Conservation (phyloP, 2,329 filamentous ascomycete genomes). For the Aspergillus fructus region DNA sequence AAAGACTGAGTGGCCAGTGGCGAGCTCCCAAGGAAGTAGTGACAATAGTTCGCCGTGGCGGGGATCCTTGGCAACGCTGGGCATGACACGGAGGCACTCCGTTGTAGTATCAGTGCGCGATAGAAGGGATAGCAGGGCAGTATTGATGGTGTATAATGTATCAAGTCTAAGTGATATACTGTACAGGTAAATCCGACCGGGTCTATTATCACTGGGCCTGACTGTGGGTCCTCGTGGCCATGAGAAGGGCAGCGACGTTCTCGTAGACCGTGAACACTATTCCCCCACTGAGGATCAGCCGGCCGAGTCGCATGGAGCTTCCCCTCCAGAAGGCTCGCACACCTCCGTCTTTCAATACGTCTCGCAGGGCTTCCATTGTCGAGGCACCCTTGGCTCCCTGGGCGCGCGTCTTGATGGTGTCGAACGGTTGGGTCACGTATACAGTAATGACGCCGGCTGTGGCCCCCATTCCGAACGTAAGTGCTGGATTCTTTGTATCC, state of each 20-base stretch:
- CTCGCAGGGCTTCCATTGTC: background rate
- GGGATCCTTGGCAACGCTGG: too few relatives aligned
- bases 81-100: too few relatives aligned
- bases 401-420: conserved; percentile 3
- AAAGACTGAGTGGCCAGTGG: background rate
- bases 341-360: conserved; percentile 52
- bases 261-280: conserved; percentile 66
- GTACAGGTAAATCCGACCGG: background rate
- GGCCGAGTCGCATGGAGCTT: conserved; percentile 65
- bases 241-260: conserved; percentile 41
- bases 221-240: background rate
- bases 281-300: conserved; percentile 65
- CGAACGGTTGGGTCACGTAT: conserved; percentile 7
- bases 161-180: background rate
- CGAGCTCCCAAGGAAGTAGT: too few relatives aligned
- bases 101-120: too few relatives aligned
- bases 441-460: conserved; percentile 48
- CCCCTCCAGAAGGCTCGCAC: conserved; percentile 65
- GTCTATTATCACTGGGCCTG: background rate
- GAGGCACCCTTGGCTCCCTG: background rate
- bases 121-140: too few relatives aligned
- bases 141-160: background rate
- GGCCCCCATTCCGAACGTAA: conserved; percentile 63
- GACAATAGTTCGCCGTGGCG: too few relatives aligned
- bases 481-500: conserved; percentile 39